These are phyloP conservation scores for Ogataea nonfermentans DNA, from an alignment of 805 yeast species.

Conservation along the genomic window DNA sequence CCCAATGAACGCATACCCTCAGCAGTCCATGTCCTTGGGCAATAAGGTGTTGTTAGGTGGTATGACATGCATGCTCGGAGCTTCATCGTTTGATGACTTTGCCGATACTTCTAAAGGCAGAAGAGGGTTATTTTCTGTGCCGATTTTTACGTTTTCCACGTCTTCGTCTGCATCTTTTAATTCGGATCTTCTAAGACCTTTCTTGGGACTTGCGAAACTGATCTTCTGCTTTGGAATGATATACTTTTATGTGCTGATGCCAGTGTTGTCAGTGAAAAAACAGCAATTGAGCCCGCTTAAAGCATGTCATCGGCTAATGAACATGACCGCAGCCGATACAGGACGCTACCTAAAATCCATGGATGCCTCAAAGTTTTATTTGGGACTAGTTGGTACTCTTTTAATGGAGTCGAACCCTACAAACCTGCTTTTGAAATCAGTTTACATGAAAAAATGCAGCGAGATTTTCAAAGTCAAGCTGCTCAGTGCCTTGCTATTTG, in stretches of 20 bases:
- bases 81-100: slow-evolving; percentile 54
- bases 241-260: slow-evolving; percentile 22
- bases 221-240: slow-evolving; percentile 20
- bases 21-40: slow-evolving; percentile 27
- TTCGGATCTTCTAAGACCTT: slow-evolving; percentile 22
- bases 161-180: slow-evolving; percentile 21
- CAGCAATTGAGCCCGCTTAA: slow-evolving; percentile 16
- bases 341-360: slow-evolving; percentile 7
- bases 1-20: slow-evolving; percentile 17
- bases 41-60: slow-evolving; percentile 61
- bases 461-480: slow-evolving; percentile 10
- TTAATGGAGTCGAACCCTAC: slow-evolving; percentile 9
- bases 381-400: slow-evolving; percentile 10
- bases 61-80: slow-evolving; percentile 61
- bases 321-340: slow-evolving; percentile 12
- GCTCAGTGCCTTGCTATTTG: slow-evolving; percentile 7
- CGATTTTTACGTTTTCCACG: slow-evolving; percentile 28
- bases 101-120: slow-evolving; percentile 21
- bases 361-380: background rate
- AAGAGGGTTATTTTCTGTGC: slow-evolving; percentile 32
- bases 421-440: slow-evolving; percentile 24
- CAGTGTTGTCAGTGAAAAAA: background rate
- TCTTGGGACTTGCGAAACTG: slow-evolving; percentile 30
- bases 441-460: slow-evolving; percentile 20
- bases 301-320: slow-evolving; percentile 12